Percentiles rank a stretch among this genome's conserved stretches.
Conservation (phyloP, 176 grass and related monocot genomes). For the Musa acuminata region DNA sequence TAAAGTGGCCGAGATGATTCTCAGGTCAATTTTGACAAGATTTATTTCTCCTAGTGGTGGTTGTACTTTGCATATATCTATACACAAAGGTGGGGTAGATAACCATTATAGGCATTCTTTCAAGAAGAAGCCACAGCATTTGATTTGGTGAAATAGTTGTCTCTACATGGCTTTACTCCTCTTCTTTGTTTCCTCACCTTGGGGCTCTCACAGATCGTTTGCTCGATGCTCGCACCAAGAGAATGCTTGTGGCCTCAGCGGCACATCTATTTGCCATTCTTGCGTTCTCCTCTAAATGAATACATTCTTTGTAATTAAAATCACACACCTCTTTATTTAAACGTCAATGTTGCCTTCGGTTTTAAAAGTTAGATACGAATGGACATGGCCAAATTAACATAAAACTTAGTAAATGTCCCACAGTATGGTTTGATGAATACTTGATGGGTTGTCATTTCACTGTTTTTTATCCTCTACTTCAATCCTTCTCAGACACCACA, state of each 20-base stretch:
- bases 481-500: too few relatives aligned
- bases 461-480: neutral
- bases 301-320: neutral
- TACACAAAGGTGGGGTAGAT: slow-evolving; percentile 15
- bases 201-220: neutral
- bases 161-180: neutral
- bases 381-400: too few relatives aligned
- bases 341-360: too few relatives aligned
- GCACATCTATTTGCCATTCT: too few relatives aligned
- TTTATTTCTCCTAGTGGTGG: neutral
- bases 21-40: neutral
- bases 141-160: neutral
- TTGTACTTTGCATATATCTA: slow-evolving; percentile 10
- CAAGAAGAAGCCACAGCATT: neutral
- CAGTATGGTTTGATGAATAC: too few relatives aligned
- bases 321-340: neutral
- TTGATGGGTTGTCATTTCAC: too few relatives aligned
- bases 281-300: neutral
- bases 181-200: neutral
- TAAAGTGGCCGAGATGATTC: neutral
- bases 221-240: neutral
- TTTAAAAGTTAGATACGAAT: too few relatives aligned
- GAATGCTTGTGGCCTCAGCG: too few relatives aligned
- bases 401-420: too few relatives aligned
- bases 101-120: slow-evolving; percentile 4